phyloP scores from a whole-genome alignment of 129 eudicot genomes.

The Deinandra increscens region DNA sequence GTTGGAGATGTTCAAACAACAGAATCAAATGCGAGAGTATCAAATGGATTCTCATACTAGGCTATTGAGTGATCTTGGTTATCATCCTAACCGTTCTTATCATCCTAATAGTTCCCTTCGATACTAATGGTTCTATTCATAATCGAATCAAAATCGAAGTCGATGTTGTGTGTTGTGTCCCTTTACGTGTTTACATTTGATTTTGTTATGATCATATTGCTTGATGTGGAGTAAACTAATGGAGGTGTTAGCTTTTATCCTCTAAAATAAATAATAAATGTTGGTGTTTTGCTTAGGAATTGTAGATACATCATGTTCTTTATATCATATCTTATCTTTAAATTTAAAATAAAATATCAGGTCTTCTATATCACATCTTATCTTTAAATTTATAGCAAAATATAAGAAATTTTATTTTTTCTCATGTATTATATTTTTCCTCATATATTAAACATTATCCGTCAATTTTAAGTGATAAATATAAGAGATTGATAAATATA shows the following conservation, averaged over 20 bases:
- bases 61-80: constrained; percentile 1
- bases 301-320: too few species aligned
- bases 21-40: constrained; percentile 13
- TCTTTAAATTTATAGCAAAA: too few species aligned
- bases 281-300: not conserved
- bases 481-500: too few species aligned
- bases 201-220: not conserved
- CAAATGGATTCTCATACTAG: not conserved
- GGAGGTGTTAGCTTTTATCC: too few species aligned
- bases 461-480: too few species aligned
- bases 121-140: not conserved
- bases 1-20: constrained; percentile 18
- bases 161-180: not conserved
- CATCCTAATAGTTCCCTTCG: constrained; percentile 9
- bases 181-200: not conserved
- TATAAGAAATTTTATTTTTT: too few species aligned
- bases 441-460: too few species aligned
- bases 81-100: constrained; percentile 3
- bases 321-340: too few species aligned
- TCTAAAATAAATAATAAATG: not conserved
- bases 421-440: too few species aligned
- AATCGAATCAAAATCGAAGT: not conserved
- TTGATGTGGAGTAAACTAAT: too few species aligned
- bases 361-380: too few species aligned
- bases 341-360: too few species aligned